Evolutionary conservation across 140 eudicot genomes (phyloP).

Genomic region (Bidens hawaiensis): DNA sequence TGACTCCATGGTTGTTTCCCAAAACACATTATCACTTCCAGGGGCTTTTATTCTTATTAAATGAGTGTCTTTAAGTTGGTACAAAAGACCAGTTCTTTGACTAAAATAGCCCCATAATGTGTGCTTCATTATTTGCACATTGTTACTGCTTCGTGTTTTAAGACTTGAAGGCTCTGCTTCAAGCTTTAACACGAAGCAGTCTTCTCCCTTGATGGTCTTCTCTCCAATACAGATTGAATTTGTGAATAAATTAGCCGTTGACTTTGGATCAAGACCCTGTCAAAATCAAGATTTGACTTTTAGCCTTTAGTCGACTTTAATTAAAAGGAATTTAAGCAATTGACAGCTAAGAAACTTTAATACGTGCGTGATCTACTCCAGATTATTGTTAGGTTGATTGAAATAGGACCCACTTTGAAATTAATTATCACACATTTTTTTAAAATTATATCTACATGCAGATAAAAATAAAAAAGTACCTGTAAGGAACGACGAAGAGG

Average conservation of each 20-base stretch:
- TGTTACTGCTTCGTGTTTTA: background rate
- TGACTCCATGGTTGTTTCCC: constrained; percentile 5
- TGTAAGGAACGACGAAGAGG: background rate
- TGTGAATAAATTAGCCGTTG: constrained; percentile 2
- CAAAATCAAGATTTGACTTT: background rate
- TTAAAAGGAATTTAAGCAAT: constrained; percentile 2
- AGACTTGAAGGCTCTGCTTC: background rate
- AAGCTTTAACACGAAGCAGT: background rate
- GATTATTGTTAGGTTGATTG: constrained; percentile 11
- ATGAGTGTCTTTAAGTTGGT: background rate
- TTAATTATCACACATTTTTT: too few relatives aligned
- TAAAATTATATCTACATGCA: too few relatives aligned
- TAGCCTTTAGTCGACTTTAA: constrained; percentile 10
- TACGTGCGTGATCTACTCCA: constrained; percentile 25
- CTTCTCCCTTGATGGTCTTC: background rate
- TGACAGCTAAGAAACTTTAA: constrained; percentile 6
- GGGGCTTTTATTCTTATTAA: constrained; percentile 1
- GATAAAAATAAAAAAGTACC: too few relatives aligned
- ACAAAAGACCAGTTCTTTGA: background rate
- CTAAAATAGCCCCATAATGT: background rate
- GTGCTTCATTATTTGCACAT: background rate
- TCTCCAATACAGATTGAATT: background rate
- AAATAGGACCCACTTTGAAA: too few relatives aligned
- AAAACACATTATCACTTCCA: constrained; percentile 30
- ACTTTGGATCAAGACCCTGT: constrained; percentile 5